Evolutionary conservation across 2,329 filamentous ascomycete species (phyloP).

Genomic region (Fusarium sulawesiense): DNA sequence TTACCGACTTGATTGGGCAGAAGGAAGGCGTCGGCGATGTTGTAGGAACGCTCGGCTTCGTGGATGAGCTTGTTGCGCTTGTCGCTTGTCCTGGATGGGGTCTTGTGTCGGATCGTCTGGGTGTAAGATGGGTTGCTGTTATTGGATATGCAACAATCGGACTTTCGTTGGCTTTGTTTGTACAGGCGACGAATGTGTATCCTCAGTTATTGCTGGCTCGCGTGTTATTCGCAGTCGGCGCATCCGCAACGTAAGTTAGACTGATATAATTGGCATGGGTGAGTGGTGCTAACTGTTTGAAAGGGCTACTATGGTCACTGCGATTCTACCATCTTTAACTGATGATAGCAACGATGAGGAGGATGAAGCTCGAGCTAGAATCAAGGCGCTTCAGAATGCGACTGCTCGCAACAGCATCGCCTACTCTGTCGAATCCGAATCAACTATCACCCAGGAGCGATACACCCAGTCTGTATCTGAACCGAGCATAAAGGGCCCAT

Average conservation of each 20-base stretch:
- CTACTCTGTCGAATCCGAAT: conserved; percentile 77
- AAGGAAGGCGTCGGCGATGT: conserved; percentile 80
- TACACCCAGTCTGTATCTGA: conserved; percentile 57
- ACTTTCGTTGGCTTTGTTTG: conserved; percentile 79
- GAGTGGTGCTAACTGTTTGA: conserved; percentile 21
- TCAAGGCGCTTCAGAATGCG: conserved; percentile 51
- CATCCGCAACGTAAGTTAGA: conserved; percentile 78
- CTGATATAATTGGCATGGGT: not conserved
- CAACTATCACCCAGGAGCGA: conserved; percentile 77
- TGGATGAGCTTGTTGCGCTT: conserved; percentile 83
- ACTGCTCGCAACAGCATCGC: conserved; percentile 68
- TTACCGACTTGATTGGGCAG: conserved; percentile 83
- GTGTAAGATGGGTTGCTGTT: conserved; percentile 78
- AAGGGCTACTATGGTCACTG: conserved; percentile 94
- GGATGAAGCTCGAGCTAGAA: conserved; percentile 42
- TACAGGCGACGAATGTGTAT: conserved; percentile 88
- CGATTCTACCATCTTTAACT: conserved; percentile 81
- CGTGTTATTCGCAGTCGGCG: conserved; percentile 89
- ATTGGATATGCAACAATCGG: conserved; percentile 86
- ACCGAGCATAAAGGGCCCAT: conserved; percentile 39
- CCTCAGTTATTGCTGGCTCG: conserved; percentile 87
- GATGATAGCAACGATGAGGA: conserved; percentile 57
- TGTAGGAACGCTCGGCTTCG: conserved; percentile 86
- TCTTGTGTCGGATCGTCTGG: conserved; percentile 78
- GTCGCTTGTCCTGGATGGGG: conserved; percentile 86